These are phyloP conservation scores for Lenzites betulinus DNA, from an alignment of 768 basidiomycete genomes.

Conservation along the genomic window DNA sequence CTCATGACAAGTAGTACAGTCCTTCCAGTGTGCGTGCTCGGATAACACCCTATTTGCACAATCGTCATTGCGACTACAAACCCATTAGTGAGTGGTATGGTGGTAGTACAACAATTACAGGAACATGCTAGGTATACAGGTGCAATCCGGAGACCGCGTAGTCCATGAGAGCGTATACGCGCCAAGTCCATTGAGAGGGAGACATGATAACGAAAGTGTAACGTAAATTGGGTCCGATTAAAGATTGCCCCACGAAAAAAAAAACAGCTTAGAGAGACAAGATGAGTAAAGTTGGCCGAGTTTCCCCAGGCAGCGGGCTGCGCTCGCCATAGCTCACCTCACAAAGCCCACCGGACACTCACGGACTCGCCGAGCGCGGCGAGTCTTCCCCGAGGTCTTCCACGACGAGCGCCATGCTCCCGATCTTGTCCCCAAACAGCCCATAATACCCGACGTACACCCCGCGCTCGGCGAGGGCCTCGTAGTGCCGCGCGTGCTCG, in stretches of 20 bases:
- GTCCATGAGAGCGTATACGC: background rate
- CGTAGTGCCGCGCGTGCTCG: slow-evolving; percentile 18
- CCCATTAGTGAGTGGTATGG: too few relatives aligned
- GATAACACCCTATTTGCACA: too few relatives aligned
- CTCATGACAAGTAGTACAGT: too few relatives aligned
- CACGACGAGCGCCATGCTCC: slow-evolving; percentile 20
- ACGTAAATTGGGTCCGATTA: too few relatives aligned
- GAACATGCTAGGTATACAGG: background rate
- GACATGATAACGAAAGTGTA: too few relatives aligned
- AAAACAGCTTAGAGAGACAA: too few relatives aligned
- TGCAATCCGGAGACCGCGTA: background rate
- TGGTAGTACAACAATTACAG: background rate
- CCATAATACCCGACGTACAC: slow-evolving; percentile 17
- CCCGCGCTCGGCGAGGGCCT: slow-evolving; percentile 18
- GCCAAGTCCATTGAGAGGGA: too few relatives aligned
- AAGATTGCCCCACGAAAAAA: too few relatives aligned
- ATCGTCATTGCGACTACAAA: too few relatives aligned
- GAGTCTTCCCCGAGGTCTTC: slow-evolving; percentile 18
- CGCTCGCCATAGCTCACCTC: background rate
- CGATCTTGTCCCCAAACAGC: slow-evolving; percentile 16
- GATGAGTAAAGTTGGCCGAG: too few relatives aligned
- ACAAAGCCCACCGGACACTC: background rate
- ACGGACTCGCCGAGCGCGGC: slow-evolving; percentile 3
- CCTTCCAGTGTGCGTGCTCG: too few relatives aligned
- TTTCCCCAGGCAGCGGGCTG: background rate